These are phyloP conservation scores for Zea mays DNA, from an alignment of 176 grass and related monocot species.

Conservation along the genomic window DNA sequence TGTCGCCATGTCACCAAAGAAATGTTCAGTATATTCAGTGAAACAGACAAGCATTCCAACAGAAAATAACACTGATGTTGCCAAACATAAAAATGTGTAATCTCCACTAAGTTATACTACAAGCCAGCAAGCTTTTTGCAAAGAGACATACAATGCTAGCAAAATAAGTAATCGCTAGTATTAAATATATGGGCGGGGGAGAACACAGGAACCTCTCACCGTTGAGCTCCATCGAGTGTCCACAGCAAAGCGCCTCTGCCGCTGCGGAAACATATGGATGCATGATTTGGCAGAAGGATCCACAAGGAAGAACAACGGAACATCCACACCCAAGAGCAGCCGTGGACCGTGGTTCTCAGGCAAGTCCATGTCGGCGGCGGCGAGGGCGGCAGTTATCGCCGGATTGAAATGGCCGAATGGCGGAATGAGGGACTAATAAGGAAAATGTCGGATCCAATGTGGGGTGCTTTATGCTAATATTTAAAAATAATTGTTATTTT, in stretches of 20 bases:
- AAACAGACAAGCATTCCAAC: not conserved
- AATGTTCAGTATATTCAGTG: not conserved
- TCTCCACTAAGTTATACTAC: not conserved
- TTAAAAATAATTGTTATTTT: too few species aligned
- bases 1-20: not conserved
- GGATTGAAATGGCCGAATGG: not conserved
- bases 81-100: too few species aligned
- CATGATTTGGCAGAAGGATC: not conserved
- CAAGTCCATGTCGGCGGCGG: not conserved
- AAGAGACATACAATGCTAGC: not conserved
- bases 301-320: not conserved
- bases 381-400: not conserved
- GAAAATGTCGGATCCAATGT: not conserved
- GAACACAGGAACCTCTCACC: not conserved
- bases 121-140: not conserved
- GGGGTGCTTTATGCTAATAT: not conserved
- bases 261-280: not conserved
- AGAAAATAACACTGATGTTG: too few species aligned
- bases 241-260: not conserved
- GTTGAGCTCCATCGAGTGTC: not conserved
- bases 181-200: too few species aligned
- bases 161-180: not conserved
- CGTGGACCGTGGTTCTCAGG: not conserved
- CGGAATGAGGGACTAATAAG: too few species aligned
- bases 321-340: not conserved